Base-by-base conservation (phyloP, 805 yeast genomes). In the Tetrapisispora fleetii region DNA sequence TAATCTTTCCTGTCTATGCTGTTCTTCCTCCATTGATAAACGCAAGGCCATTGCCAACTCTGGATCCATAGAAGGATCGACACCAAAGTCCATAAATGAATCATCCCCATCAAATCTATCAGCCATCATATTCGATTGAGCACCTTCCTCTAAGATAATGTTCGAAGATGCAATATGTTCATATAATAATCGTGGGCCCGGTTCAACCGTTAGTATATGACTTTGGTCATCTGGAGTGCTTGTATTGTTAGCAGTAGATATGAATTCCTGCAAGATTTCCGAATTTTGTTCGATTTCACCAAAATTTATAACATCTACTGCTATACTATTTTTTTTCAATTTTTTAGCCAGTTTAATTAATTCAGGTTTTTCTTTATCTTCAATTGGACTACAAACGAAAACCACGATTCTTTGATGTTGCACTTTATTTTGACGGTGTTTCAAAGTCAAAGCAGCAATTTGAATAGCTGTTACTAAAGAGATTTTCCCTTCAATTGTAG, bases 41-140 rank as follows among this genome's bases (percentile, higher is more conserved):
- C 98, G 81, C 60, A 93, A 77, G 1, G 98, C 99, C 74, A 93
- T 75, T 0, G 98, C 99, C 63, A 93, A 78, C 68, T 93, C 99
- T 32, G 98, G 98, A 60, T 93, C 99, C 80, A 88, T 84, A 55
- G 81, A 81, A 32, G 96, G 91, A 67, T 91, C 98, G 37, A 78
- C 79, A 46, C 82, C 84, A 60, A 83, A 75, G 49, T 81, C 87
- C 68, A 79, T 80, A 45, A 71, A 76, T 50, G 72, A 75, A n/a
- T 68, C 76, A 45, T 70, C 76, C 13, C 73, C 78, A 19, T 69
- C 77, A 39, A 64, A 69, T 33, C 67, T 71, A n/a, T 64, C 77
- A 18, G 72, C 77, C 41, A 63, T 64, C 38, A 40, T 22, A 40
- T 43, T 40, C 16, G 62, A 69, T 37, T 69, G 68, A n/a, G 56